phyloP scores from a whole-genome alignment of 768 basidiomycete genomes.

The Calocera cornea region DNA sequence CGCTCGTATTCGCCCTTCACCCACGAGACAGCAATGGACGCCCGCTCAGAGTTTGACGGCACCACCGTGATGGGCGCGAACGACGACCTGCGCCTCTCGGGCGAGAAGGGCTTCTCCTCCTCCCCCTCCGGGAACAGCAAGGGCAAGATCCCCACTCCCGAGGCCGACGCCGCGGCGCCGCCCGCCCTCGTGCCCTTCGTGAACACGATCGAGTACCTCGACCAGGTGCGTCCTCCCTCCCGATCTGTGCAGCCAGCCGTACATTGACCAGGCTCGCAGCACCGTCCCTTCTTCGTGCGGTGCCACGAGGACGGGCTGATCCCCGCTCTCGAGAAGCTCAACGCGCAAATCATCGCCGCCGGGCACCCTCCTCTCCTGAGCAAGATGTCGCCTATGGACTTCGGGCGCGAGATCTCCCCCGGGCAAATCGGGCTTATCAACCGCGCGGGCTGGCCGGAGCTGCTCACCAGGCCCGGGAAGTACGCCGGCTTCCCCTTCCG shows the following conservation, averaged over 20 bases:
- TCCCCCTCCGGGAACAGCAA: not conserved
- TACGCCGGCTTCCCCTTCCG: slow-evolving; percentile 63
- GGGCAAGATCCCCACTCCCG: not conserved
- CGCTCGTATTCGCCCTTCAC: not conserved
- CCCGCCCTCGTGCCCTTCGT: not conserved
- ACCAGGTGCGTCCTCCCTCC: not conserved
- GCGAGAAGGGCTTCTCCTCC: not conserved
- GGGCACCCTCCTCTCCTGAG: slow-evolving; percentile 47
- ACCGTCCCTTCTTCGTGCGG: slow-evolving; percentile 56
- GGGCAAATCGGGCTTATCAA: slow-evolving; percentile 63
- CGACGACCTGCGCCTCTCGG: not conserved
- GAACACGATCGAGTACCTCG: not conserved
- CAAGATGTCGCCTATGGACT: slow-evolving; percentile 51
- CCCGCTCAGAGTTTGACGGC: not conserved
- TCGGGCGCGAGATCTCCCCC: slow-evolving; percentile 55
- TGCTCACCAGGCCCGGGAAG: slow-evolving; percentile 58
- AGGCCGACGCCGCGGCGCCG: not conserved
- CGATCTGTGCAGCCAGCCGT: not conserved
- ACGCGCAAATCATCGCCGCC: slow-evolving; percentile 42
- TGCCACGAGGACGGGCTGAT: slow-evolving; percentile 47
- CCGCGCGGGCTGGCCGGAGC: slow-evolving; percentile 59
- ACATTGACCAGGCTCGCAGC: slow-evolving; percentile 3
- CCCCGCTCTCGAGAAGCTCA: slow-evolving; percentile 54
- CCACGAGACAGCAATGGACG: not conserved
- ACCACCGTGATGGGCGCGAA: not conserved